Evolutionary conservation across 2,329 filamentous ascomycete genomes (phyloP).

Genomic region (Xylariaceae sp.): DNA sequence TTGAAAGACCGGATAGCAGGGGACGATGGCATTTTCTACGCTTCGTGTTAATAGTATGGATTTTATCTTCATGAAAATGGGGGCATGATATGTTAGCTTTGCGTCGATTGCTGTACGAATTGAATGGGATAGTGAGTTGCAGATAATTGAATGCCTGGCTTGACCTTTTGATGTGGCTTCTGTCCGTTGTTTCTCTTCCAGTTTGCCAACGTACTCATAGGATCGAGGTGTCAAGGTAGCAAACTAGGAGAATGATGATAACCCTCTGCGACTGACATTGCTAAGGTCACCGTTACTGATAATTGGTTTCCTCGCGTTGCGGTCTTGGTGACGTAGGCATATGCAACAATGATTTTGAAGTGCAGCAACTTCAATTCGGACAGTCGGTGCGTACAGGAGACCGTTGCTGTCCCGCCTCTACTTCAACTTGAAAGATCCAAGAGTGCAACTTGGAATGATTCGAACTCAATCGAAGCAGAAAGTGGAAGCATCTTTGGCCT

Average conservation of each 20-base stretch:
- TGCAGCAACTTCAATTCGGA: neutral
- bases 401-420: too few relatives aligned
- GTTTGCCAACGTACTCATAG: neutral
- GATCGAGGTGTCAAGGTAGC: too few relatives aligned
- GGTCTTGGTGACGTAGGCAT: neutral
- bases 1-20: too few relatives aligned
- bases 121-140: neutral
- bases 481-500: too few relatives aligned
- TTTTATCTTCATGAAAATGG: neutral
- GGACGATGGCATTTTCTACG: neutral
- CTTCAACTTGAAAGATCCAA: too few relatives aligned
- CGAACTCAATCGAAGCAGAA: too few relatives aligned
- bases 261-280: too few relatives aligned
- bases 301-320: neutral
- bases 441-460: too few relatives aligned
- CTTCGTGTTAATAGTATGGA: neutral
- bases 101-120: neutral
- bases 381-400: neutral
- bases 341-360: neutral
- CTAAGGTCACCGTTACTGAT: neutral
- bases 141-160: too few relatives aligned
- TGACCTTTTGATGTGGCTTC: neutral
- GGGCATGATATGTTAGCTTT: neutral
- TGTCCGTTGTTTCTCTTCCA: neutral
- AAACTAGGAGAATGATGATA: too few relatives aligned